Conservation (phyloP, 2,329 filamentous ascomycete species). For the Trematosphaeria pertusa region DNA sequence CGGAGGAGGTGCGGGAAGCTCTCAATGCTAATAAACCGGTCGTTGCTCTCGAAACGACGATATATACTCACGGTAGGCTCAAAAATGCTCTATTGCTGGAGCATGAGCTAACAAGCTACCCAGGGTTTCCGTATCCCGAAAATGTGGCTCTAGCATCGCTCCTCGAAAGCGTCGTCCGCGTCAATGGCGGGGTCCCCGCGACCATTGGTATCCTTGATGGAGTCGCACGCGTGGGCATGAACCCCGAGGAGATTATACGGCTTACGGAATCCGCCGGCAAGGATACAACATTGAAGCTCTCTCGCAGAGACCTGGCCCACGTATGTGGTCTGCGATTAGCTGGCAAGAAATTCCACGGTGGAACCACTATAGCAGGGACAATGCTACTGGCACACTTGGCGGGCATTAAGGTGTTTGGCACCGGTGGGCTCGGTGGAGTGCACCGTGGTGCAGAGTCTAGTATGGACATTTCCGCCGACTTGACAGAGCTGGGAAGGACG, state of each 20-base stretch:
- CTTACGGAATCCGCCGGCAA: slow-evolving; percentile 72
- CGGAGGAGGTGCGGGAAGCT: slow-evolving; percentile 83
- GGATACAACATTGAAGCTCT: slow-evolving; percentile 78
- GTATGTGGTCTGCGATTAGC: slow-evolving; percentile 74
- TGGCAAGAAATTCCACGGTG: slow-evolving; percentile 77
- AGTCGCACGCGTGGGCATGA: slow-evolving; percentile 79
- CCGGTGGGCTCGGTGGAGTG: slow-evolving; percentile 91
- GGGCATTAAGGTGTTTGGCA: slow-evolving; percentile 92
- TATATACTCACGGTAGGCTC: slow-evolving; percentile 85
- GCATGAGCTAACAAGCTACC: slow-evolving; percentile 12
- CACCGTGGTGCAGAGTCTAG: slow-evolving; percentile 85
- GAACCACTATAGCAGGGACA: slow-evolving; percentile 91
- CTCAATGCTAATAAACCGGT: slow-evolving; percentile 77
- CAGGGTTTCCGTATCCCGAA: slow-evolving; percentile 73
- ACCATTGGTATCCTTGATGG: slow-evolving; percentile 90
- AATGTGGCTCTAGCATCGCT: slow-evolving; percentile 78
- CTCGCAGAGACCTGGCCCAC: slow-evolving; percentile 84
- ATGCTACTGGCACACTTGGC: slow-evolving; percentile 88
- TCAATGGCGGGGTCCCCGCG: slow-evolving; percentile 79
- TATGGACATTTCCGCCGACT: slow-evolving; percentile 93
- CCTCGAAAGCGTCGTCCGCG: slow-evolving; percentile 81
- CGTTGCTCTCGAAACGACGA: slow-evolving; percentile 92
- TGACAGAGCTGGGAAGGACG: slow-evolving; percentile 91
- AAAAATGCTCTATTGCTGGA: background rate
- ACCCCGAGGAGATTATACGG: slow-evolving; percentile 72